These are phyloP conservation scores for Fremontodendron californicum DNA, from an alignment of 345 rosid species.

Conservation along the genomic window DNA sequence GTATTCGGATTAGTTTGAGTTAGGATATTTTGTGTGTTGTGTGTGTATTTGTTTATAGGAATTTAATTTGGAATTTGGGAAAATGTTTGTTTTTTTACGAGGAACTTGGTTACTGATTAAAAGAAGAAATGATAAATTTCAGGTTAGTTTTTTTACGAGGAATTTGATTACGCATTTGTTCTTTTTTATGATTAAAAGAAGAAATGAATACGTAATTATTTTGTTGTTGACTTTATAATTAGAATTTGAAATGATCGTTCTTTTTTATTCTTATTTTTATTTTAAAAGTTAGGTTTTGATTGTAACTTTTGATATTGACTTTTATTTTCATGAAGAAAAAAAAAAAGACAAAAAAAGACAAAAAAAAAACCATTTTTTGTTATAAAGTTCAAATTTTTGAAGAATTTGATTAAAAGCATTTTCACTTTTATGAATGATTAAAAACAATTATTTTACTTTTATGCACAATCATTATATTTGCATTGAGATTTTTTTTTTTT, in stretches of 20 bases:
- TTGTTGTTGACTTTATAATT: not conserved
- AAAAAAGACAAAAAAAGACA: not conserved
- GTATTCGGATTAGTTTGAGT: not conserved
- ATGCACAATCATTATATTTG: no score
- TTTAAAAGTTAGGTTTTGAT: not conserved
- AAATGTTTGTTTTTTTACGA: not conserved
- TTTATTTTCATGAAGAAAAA: not conserved
- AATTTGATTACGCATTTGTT: no score
- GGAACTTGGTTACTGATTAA: slow-evolving; percentile 3
- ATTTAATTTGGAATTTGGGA: not conserved
- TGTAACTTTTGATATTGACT: not conserved
- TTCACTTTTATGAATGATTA: not conserved
- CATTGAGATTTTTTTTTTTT: no score
- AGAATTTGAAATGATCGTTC: not conserved
- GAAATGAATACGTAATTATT: no score
- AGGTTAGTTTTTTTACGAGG: no score
- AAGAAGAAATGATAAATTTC: no score
- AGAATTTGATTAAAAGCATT: not conserved
- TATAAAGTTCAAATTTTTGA: not conserved
- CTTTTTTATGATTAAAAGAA: not conserved
- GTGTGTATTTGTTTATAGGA: not conserved
- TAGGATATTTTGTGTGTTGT: not conserved
- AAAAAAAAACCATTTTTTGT: no score
- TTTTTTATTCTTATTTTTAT: not conserved
- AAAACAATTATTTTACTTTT: no score